Percentiles rank a stretch among this genome's conserved stretches.
These are phyloP conservation scores for Cadophora malorum DNA, from an alignment of 2,329 filamentous ascomycete genomes.

Conservation along the genomic window DNA sequence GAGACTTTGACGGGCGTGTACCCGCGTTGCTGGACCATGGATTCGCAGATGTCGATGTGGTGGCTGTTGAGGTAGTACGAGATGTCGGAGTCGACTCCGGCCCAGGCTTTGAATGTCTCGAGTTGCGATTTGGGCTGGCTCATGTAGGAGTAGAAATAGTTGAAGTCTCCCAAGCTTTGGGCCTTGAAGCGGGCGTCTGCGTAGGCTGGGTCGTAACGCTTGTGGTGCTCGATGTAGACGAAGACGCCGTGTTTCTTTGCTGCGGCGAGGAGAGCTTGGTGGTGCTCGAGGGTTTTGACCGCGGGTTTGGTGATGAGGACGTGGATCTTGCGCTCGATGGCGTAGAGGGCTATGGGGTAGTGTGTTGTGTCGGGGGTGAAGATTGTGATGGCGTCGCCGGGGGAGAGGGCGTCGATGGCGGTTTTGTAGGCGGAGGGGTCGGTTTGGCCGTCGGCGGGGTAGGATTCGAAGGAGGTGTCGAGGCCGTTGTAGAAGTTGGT, in stretches of 20 bases:
- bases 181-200: slow-evolving; percentile 83
- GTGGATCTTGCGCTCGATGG: slow-evolving; percentile 86
- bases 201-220: slow-evolving; percentile 93
- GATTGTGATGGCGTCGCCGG: slow-evolving; percentile 91
- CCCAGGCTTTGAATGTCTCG: slow-evolving; percentile 51
- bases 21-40: slow-evolving; percentile 77
- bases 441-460: slow-evolving; percentile 72
- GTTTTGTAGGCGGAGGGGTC: slow-evolving; percentile 86
- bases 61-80: slow-evolving; percentile 96
- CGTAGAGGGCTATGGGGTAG: slow-evolving; percentile 90
- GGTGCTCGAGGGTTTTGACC: slow-evolving; percentile 82
- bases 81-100: slow-evolving; percentile 89
- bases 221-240: slow-evolving; percentile 95
- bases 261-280: slow-evolving; percentile 76
- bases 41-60: slow-evolving; percentile 91
- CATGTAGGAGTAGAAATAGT: slow-evolving; percentile 93
- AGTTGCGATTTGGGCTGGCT: slow-evolving; percentile 42
- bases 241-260: slow-evolving; percentile 79
- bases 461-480: slow-evolving; percentile 86
- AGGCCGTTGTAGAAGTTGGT: slow-evolving; percentile 85
- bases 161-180: slow-evolving; percentile 85
- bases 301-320: slow-evolving; percentile 95
- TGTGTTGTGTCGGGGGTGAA: slow-evolving; percentile 96
- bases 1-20: slow-evolving; percentile 82
- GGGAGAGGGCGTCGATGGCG: slow-evolving; percentile 82